A percentile compares a stretch with the other conserved stretches of the same genome.
These are phyloP conservation scores for Tetrahymena malaccensis DNA, from an alignment of 73 alveolate genomes.

Conservation along the genomic window DNA sequence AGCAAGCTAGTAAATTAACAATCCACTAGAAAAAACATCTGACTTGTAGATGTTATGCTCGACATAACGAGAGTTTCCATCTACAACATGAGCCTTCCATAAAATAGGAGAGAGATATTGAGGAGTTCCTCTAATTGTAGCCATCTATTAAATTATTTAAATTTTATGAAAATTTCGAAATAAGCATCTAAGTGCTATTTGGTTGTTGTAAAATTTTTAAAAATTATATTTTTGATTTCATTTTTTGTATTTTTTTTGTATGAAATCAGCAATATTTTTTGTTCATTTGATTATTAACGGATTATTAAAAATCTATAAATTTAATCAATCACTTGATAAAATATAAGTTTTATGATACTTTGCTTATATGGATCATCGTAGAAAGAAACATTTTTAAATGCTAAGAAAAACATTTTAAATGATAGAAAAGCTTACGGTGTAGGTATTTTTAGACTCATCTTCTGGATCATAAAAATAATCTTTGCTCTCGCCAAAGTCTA, in stretches of 20 bases:
- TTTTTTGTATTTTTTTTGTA: not conserved
- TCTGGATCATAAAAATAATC: slow-evolving; percentile 87
- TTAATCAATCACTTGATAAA: not conserved
- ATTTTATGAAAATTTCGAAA: not conserved
- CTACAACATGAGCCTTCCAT: slow-evolving; percentile 94
- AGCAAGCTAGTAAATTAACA: slow-evolving; percentile 78
- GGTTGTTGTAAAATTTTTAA: not conserved
- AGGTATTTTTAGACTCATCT: slow-evolving; percentile 81
- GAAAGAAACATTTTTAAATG: too few species aligned
- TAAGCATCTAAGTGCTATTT: not conserved
- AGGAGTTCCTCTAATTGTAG: slow-evolving; percentile 97
- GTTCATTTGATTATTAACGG: not conserved
- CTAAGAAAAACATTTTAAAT: too few species aligned
- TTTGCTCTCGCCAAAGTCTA: slow-evolving; percentile 94
- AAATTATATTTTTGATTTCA: not conserved
- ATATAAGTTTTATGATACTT: too few species aligned
- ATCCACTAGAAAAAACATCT: slow-evolving; percentile 92
- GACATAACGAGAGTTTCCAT: slow-evolving; percentile 86
- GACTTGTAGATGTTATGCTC: slow-evolving; percentile 90
- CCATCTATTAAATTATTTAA: slow-evolving; percentile 34
- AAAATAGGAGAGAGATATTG: slow-evolving; percentile 86
- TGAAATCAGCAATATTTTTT: not conserved
- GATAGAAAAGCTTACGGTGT: not conserved
- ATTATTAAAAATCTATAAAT: not conserved
- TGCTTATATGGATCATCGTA: too few species aligned